Conservation (phyloP, 2,329 filamentous ascomycete species). For the Escovopsis weberi region DNA sequence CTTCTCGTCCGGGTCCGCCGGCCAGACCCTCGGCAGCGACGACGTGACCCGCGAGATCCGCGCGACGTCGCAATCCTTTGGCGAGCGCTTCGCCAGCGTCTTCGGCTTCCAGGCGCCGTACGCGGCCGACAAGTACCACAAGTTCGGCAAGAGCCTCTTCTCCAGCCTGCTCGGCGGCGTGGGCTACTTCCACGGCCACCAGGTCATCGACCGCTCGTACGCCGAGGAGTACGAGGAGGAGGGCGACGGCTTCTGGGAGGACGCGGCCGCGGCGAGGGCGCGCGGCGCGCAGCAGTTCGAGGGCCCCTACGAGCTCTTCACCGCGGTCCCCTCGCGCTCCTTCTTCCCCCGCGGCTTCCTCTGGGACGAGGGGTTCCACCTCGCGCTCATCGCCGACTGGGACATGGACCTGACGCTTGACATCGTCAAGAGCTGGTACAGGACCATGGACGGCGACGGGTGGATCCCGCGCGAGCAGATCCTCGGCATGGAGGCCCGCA, state of each 20-base stretch:
- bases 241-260: slow-evolving; percentile 90
- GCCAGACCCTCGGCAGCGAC: slow-evolving; percentile 34
- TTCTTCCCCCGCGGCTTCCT: slow-evolving; percentile 96
- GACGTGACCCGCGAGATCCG: slow-evolving; percentile 58
- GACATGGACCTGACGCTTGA: slow-evolving; percentile 78
- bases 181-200: slow-evolving; percentile 85
- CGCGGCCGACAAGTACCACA: slow-evolving; percentile 52
- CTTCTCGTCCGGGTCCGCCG: slow-evolving; percentile 65
- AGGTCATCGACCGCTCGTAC: slow-evolving; percentile 79
- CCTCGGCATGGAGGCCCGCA: slow-evolving; percentile 76
- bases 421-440: slow-evolving; percentile 91
- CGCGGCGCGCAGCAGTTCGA: slow-evolving; percentile 56
- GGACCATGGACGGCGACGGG: slow-evolving; percentile 87
- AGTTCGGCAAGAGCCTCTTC: slow-evolving; percentile 79
- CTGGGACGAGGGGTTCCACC: slow-evolving; percentile 96
- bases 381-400: slow-evolving; percentile 85
- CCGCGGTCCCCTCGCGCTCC: slow-evolving; percentile 77
- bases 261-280: slow-evolving; percentile 64
- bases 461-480: slow-evolving; percentile 98
- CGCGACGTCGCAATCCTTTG: slow-evolving; percentile 52
- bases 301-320: slow-evolving; percentile 79
- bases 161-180: slow-evolving; percentile 90
- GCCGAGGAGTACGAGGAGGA: slow-evolving; percentile 92
- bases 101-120: slow-evolving; percentile 61
- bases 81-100: slow-evolving; percentile 56